Evolutionary conservation across 306 rosid genomes (phyloP).

Genomic region (Begonia loranthoides): DNA sequence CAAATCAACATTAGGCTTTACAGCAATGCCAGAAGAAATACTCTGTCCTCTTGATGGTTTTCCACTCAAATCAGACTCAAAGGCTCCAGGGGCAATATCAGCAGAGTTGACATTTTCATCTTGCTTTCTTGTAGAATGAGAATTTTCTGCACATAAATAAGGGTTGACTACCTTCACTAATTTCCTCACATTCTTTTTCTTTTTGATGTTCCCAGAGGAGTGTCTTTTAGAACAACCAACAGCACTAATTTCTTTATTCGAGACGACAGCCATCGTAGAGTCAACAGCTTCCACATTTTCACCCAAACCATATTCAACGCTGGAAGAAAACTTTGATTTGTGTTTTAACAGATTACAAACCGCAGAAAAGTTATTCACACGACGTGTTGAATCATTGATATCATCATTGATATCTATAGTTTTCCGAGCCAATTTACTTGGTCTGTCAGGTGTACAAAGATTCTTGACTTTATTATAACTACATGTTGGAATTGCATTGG

Average conservation of each 20-base stretch:
- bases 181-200: slow-evolving; percentile 58
- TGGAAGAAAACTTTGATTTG: neutral
- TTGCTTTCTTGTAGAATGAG: slow-evolving; percentile 11
- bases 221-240: slow-evolving; percentile 19
- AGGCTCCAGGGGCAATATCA: slow-evolving; percentile 14
- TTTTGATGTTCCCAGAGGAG: slow-evolving; percentile 29
- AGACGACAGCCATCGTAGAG: slow-evolving; percentile 1
- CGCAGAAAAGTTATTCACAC: neutral
- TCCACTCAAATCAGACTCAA: slow-evolving; percentile 15
- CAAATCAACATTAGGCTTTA: slow-evolving; percentile 10
- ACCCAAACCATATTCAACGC: neutral
- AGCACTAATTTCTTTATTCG: slow-evolving; percentile 3
- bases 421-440: slow-evolving; percentile 4
- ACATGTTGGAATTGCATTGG: slow-evolving; percentile 10
- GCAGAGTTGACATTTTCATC: slow-evolving; percentile 13
- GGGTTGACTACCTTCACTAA: slow-evolving; percentile 39
- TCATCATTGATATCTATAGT: slow-evolving; percentile 12
- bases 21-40: slow-evolving; percentile 17
- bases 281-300: slow-evolving; percentile 2
- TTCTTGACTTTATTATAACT: slow-evolving; percentile 11
- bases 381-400: slow-evolving; percentile 13
- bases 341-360: neutral
- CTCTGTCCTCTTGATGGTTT: slow-evolving; percentile 16
- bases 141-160: slow-evolving; percentile 14
- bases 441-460: slow-evolving; percentile 2